Evolutionary conservation across 257 asterid genomes (phyloP), one percentile per base, ranked within the genome.

Genomic region (Primulina huaijiensis): DNA sequence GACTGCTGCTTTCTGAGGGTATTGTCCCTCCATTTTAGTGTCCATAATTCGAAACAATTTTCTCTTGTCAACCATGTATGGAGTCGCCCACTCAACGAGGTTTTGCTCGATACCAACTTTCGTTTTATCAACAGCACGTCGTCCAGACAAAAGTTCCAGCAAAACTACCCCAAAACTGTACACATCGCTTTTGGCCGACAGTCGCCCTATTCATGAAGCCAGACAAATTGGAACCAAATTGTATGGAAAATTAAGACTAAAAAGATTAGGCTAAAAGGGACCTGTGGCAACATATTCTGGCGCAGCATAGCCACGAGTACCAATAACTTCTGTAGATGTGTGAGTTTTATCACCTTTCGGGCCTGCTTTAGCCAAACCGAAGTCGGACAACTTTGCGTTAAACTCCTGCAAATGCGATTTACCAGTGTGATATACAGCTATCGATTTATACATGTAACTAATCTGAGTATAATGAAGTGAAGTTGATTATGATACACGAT

Each of bases 261-360:
- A 73, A 40, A 7, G 2, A 17, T 2, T 9, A 37, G 30, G 50
- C 3, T 1, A 31, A 16, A 31, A 72, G 29, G 56, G 33, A 92
- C 97, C 98, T 81, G 96, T 90, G 71, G 96, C 94, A 0, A 93
- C 96, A 62, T 93, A 93, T 77, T 93, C 98, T 3, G 98, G 98
- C 1, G 98, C 98, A 57, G 96, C 97, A 69, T 93, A 93, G 52
- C 97, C 98, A 1, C 86, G 94, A 4, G 96, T 90, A 14, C 97
- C 96, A 89, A 93, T 87, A 66, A 93, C 95, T 82, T 86, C 96
- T 53, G 97, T 90, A 52, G 98, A 92, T 25, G 89, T 97, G 12
- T 92, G 97, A 6, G 98, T 90, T 67, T 86, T 83, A 70, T 92
- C 97, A 64, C 97, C 98, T 8, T 93, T 90, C 7, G 98, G 98